Conservation (phyloP, 495 filamentous ascomycete genomes). For the Aspergillus sclerotioniger region DNA sequence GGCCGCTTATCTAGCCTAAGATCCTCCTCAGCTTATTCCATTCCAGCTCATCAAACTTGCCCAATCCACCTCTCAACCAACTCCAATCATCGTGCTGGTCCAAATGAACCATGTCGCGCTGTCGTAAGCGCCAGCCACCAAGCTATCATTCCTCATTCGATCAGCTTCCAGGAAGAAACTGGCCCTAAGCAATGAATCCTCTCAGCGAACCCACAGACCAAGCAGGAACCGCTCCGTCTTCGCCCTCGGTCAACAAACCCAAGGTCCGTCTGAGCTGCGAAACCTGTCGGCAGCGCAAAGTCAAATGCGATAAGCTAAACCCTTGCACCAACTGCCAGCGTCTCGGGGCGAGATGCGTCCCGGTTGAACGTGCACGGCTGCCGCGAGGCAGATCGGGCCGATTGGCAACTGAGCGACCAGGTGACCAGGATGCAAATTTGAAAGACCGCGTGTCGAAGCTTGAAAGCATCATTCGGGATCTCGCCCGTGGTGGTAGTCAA, state of each 20-base stretch:
- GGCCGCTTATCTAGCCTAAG: too few species aligned
- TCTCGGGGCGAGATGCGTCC: slow-evolving; percentile 58
- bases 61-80: too few species aligned
- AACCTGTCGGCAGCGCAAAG: slow-evolving; percentile 50
- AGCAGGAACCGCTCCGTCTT: neutral
- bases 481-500: slow-evolving; percentile 5
- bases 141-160: neutral
- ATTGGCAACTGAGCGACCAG: slow-evolving; percentile 13
- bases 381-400: slow-evolving; percentile 10
- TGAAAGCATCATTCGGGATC: slow-evolving; percentile 25
- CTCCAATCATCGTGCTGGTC: too few species aligned
- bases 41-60: too few species aligned
- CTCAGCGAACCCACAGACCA: neutral
- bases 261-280: slow-evolving; percentile 30
- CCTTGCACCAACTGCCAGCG: slow-evolving; percentile 69
- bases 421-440: slow-evolving; percentile 6
- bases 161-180: neutral
- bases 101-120: too few species aligned
- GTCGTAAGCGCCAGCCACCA: too few species aligned
- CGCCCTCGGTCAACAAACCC: neutral
- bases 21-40: too few species aligned
- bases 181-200: neutral
- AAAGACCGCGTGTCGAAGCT: slow-evolving; percentile 24
- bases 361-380: slow-evolving; percentile 16
- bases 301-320: slow-evolving; percentile 69